Conservation (phyloP, 805 yeast genomes). For the Huiozyma sinensis region DNA sequence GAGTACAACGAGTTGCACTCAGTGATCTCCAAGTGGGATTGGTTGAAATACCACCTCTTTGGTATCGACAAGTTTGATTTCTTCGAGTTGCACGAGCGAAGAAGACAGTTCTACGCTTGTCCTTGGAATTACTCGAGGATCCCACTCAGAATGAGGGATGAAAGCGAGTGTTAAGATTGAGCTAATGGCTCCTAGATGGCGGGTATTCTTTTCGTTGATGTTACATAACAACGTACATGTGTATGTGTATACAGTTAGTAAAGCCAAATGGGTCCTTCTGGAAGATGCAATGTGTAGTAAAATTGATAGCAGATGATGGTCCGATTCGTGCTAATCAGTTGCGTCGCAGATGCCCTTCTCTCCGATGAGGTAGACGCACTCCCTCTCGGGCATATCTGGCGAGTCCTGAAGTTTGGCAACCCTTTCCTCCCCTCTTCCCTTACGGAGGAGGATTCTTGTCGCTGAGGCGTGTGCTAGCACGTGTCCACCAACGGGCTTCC, state of each 20-base stretch:
- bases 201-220: too few relatives aligned
- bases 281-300: too few relatives aligned
- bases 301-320: neutral
- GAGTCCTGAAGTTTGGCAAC: slow-evolving; percentile 73
- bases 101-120: slow-evolving; percentile 11
- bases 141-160: neutral
- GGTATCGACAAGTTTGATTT: slow-evolving; percentile 19
- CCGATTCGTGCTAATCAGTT: slow-evolving; percentile 12
- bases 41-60: slow-evolving; percentile 15
- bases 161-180: too few relatives aligned
- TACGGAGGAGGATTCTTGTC: slow-evolving; percentile 59
- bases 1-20: slow-evolving; percentile 15
- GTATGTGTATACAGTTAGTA: neutral
- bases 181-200: too few relatives aligned
- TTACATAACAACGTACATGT: too few relatives aligned
- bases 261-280: neutral
- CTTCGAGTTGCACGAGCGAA: slow-evolving; percentile 15
- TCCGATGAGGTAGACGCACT: slow-evolving; percentile 61
- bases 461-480: slow-evolving; percentile 76
- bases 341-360: slow-evolving; percentile 58
- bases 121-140: slow-evolving; percentile 5
- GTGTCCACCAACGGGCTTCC: slow-evolving; percentile 79
- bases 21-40: slow-evolving; percentile 8
- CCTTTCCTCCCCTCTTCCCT: slow-evolving; percentile 72
- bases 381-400: slow-evolving; percentile 75